Base-by-base conservation (phyloP, 2,329 filamentous ascomycete species). In the Lachnum nothofagi region DNA sequence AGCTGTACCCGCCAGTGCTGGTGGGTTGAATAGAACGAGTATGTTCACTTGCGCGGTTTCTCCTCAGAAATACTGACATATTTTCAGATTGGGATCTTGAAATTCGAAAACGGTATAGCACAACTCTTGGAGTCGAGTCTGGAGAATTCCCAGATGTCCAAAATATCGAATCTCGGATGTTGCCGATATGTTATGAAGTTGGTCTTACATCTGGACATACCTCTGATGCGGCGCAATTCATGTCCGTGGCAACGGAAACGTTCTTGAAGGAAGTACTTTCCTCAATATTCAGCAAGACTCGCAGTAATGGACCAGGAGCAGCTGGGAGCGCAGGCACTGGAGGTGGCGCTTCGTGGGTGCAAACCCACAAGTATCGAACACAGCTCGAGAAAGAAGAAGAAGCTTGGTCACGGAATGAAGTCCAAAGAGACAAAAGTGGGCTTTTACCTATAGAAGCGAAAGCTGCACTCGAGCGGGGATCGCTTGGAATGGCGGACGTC, bases 371-470 rank as follows among this genome's bases (percentile, higher is more conserved):
- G 50, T 96, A 91, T 68, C 82, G 81, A 55, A 77, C 79, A 50
- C 86, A 88, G 64, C 74, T 95, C 9, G 80, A 82, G 46, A 74
- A 75, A 40, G 91, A 96, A 66, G 90, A 95, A 64, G 78, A 85
- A 37, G 78, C 81, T 0, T 82, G 80, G 22, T 77, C 82, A 34
- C 76, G 81, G n/a, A 89, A 90, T 4, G 86, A 91, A 59, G 66
- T 94, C 1, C 73, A 78, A 16, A 78, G 88, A 57, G 87, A 90
- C 50, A 84, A 86, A 51, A 84, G 79, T 41, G 90, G 90, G 1
- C 69, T 95, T 23, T 70, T 96, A 5, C 91, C 91, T 0, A 72
- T 90, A 29, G 90, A 96, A 67, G 80, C 86, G 3, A 89, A 86
- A 63, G 84, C 85, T 45, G 83, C 86, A 14, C 80, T 80, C 47